phyloP scores from a whole-genome alignment of 78 protist species.

The Fonticula alba region DNA sequence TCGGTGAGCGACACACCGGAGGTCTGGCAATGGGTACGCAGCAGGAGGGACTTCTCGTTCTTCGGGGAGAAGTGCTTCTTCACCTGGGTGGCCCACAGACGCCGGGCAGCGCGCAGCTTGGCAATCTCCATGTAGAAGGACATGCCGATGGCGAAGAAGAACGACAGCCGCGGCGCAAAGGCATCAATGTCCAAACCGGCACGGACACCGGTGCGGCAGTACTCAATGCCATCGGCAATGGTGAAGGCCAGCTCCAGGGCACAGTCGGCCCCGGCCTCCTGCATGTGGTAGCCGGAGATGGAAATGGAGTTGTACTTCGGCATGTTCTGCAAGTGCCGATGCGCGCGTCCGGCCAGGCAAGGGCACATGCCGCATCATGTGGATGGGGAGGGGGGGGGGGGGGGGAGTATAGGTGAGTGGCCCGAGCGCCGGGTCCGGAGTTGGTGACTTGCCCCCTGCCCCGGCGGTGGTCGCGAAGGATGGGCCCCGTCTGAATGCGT shows the following conservation, averaged over 20 bases:
- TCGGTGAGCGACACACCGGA: slow-evolving; percentile 90
- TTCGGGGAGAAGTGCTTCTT: slow-evolving; percentile 67
- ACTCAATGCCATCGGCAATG: slow-evolving; percentile 87
- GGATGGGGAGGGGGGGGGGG: no score
- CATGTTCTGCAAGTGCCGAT: slow-evolving; percentile 34
- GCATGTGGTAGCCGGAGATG: slow-evolving; percentile 91
- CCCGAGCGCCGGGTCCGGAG: no score
- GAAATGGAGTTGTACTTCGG: slow-evolving; percentile 90
- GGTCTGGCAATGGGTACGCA: slow-evolving; percentile 92
- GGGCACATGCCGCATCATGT: no score
- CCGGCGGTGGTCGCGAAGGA: no score
- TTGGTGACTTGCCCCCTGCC: no score
- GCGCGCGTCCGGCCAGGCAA: no score
- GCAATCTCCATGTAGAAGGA: slow-evolving; percentile 87
- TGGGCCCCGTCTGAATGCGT: no score
- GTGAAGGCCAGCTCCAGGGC: slow-evolving; percentile 86
- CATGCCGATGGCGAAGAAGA: slow-evolving; percentile 95
- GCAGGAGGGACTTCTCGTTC: slow-evolving; percentile 53
- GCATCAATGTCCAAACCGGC: slow-evolving; percentile 58
- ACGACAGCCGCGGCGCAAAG: slow-evolving; percentile 87
- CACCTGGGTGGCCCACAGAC: slow-evolving; percentile 76
- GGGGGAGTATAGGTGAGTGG: no score
- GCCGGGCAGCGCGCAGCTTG: slow-evolving; percentile 92
- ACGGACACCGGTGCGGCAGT: slow-evolving; percentile 17
- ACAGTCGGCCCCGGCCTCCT: slow-evolving; percentile 92